Base-by-base conservation (phyloP, 1,284 basidiomycete species). In the Rhodotorula mucilaginosa region DNA sequence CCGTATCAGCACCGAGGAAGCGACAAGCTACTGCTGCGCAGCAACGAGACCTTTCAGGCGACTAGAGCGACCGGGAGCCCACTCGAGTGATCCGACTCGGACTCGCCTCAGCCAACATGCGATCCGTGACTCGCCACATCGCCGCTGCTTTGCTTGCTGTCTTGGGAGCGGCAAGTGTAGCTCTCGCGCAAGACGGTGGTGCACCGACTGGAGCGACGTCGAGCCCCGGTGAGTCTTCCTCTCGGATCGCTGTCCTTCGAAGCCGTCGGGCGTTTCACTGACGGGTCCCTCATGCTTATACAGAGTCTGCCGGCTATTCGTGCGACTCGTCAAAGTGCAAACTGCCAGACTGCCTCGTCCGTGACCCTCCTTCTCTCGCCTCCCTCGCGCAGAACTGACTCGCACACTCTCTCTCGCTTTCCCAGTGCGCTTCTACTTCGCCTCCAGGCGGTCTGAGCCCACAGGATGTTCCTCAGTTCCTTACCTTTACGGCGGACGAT, bases 391-490 rank as follows among this genome's bases (percentile, higher is more conserved):
- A 13, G 13, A 39, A 18, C 51, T 61, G 29, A 49, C n/a, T 26
- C 5, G 23, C 13, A 29, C 16, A 49, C 26, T 23, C 46, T 3
- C 15, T 15, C 13, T 31, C 34, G 2, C 26, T 23, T 21, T 3
- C 21, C 23, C 67, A 78, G 78, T 91, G 90, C 77, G 90, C 90
- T 10, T 89, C 88, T 76, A 85, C 87, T 3, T 86, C 82, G 72
- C 88, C 89, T 7, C 89, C 90, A 19, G 89, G 89, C 70, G 89
- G 88, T 10, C 82, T 90, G 15, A 80, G 81, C 26, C 85, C 87
- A 23, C 87, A 88, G 73, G 85, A 90, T 18, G 86, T 87, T 2
- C 90, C 90, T 3, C 85, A 86, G 80, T 91, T 91, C 79, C 81
- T 91, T 78, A 79, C 71, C 57, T 72, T 74, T 69, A 73, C 73